Evolutionary conservation across 2,329 filamentous ascomycete genomes (phyloP), one percentile per base, ranked within the genome.

Genomic region (Ceratocystis papillata): DNA sequence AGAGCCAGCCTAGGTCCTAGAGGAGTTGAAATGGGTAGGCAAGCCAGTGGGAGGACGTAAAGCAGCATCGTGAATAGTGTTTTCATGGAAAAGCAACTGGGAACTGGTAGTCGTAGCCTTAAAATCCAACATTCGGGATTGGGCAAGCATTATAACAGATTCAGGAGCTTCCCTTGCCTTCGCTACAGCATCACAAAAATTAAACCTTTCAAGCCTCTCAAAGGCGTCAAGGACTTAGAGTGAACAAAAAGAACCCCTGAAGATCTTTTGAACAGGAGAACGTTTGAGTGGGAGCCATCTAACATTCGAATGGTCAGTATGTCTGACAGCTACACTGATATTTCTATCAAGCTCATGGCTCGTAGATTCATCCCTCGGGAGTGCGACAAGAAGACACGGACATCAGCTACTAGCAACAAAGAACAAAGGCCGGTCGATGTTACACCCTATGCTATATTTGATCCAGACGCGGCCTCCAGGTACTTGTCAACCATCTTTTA

Each of bases 121-220:
- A 5, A 5, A 28, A 28, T 28, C 5, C 28, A 28, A 5, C 0
- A 5, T 5, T 28, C 28, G 28, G 28, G 28, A 28, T 28, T 28
- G 28, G 28, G 28, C 28, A 28, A 5, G 28, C 28, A 28, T 28
- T 5, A 5, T 28, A 28, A 5, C 5, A 28, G 28, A 28, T 5
- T 28, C 5, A 28, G 4, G 5, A 6, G 28, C 28, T 28, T 28
- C 28, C 82, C 81, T 7, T 86, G 83, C 70, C 74, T 84, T 63
- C 78, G 83, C n/a, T 81, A 81, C 72, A 85, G 85, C 71, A 81
- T 86, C 68, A 81, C 79, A 10, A 82, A 85, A 64, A 77, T 85
- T 61, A 78, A 77, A 62, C 75, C 85, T 7, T 84, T 81, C 72
- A 85, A 85, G 70, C 79, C 81, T 0, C 81, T 81, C 5, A 28